phyloP scores from a whole-genome alignment of 1,284 basidiomycete genomes.

The Gomphus sp. region DNA sequence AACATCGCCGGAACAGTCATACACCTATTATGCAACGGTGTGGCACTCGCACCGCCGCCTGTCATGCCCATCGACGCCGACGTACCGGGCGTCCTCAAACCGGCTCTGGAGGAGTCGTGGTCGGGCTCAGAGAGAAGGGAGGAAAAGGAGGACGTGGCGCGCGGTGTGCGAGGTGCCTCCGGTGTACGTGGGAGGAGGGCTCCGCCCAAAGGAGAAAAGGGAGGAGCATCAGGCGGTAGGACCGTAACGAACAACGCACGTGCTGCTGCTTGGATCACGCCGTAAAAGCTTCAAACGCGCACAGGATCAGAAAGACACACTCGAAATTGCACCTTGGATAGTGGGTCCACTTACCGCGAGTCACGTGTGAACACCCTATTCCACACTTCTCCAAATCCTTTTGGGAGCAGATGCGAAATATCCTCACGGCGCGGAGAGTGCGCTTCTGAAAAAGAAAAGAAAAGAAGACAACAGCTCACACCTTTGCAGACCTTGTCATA shows the following conservation, averaged over 20 bases:
- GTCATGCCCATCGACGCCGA: not conserved
- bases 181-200: constrained; percentile 1
- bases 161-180: constrained; percentile 20
- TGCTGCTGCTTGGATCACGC: constrained; percentile 60
- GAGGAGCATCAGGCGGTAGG: constrained; percentile 12
- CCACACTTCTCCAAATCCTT: constrained; percentile 51
- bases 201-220: not conserved
- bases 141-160: constrained; percentile 27
- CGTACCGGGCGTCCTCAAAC: constrained; percentile 18
- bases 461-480: too few species aligned
- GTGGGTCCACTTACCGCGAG: constrained; percentile 23
- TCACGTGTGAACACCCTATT: constrained; percentile 61
- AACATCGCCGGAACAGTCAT: constrained; percentile 33
- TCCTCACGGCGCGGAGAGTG: constrained; percentile 39
- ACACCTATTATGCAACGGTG: constrained; percentile 30
- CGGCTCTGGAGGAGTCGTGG: constrained; percentile 12
- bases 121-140: constrained; percentile 10
- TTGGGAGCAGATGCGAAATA: constrained; percentile 53
- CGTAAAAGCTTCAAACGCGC: constrained; percentile 29
- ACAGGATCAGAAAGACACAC: constrained; percentile 3
- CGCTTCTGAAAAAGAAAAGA: constrained; percentile 1
- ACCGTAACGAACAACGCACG: constrained; percentile 37
- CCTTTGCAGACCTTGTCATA: too few species aligned
- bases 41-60: constrained; percentile 1
- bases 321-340: too few species aligned